phyloP scores from a whole-genome alignment of 1,284 basidiomycete species.

The Moniliophthora roreri region DNA sequence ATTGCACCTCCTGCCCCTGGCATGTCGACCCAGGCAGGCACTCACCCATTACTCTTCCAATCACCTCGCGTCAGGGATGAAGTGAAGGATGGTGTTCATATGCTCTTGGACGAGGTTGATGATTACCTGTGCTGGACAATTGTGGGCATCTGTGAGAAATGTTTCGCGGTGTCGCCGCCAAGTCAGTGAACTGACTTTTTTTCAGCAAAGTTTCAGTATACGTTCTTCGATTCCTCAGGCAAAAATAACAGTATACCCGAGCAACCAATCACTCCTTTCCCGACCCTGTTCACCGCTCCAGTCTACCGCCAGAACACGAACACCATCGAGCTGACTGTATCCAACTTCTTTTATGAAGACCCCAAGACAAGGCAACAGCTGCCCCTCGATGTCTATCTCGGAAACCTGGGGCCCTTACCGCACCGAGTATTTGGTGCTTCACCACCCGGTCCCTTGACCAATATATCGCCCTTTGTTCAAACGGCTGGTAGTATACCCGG shows the following conservation, averaged over 20 bases:
- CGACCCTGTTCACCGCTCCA: slow-evolving; percentile 81
- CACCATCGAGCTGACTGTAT: slow-evolving; percentile 79
- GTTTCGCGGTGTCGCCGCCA: slow-evolving; percentile 14
- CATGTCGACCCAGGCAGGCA: slow-evolving; percentile 72
- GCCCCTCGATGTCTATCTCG: slow-evolving; percentile 87
- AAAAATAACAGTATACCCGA: slow-evolving; percentile 75
- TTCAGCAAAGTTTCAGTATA: slow-evolving; percentile 87
- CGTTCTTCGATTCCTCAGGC: slow-evolving; percentile 89
- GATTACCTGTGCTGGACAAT: slow-evolving; percentile 97
- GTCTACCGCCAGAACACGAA: slow-evolving; percentile 71
- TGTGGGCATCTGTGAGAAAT: slow-evolving; percentile 85
- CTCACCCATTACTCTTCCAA: slow-evolving; percentile 78
- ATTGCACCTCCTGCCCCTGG: slow-evolving; percentile 63
- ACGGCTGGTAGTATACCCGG: slow-evolving; percentile 26
- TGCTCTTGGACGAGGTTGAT: slow-evolving; percentile 83
- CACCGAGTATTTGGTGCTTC: slow-evolving; percentile 70
- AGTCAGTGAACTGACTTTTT: slow-evolving; percentile 18
- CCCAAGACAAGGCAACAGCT: slow-evolving; percentile 60
- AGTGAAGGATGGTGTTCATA: slow-evolving; percentile 66
- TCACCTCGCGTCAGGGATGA: slow-evolving; percentile 74
- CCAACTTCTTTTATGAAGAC: slow-evolving; percentile 80
- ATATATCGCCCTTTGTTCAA: slow-evolving; percentile 55
- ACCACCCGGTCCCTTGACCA: slow-evolving; percentile 62
- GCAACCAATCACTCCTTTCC: slow-evolving; percentile 85
- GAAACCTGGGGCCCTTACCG: slow-evolving; percentile 81